Evolutionary conservation across 176 grass and related monocot genomes (phyloP).

Genomic region (Alloteropsis semialata): DNA sequence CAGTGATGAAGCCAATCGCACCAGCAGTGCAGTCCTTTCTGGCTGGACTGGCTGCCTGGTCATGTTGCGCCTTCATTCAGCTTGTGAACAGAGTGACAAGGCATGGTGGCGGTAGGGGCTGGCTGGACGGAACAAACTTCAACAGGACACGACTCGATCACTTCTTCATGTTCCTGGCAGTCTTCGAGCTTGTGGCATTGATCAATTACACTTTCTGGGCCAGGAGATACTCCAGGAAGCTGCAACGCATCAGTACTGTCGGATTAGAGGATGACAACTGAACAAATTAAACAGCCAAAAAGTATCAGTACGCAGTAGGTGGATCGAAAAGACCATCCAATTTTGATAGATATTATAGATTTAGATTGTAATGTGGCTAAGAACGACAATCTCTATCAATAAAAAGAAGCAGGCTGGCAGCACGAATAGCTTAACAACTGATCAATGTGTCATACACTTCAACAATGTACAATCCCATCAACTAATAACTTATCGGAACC

Average conservation of each 20-base stretch:
- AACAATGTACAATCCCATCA: too few species aligned
- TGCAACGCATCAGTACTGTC: not conserved
- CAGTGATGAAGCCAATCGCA: conserved; percentile 10
- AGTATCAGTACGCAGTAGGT: not conserved
- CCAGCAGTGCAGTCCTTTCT: not conserved
- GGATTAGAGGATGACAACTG: not conserved
- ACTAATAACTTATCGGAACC: too few species aligned
- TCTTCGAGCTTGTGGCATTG: conserved; percentile 26
- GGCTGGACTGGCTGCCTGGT: conserved; percentile 31
- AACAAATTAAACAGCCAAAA: not conserved
- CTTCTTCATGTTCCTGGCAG: conserved; percentile 41
- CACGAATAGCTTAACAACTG: too few species aligned
- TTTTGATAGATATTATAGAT: not conserved
- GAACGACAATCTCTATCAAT: not conserved
- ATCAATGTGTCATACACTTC: not conserved
- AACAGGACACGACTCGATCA: conserved; percentile 35
- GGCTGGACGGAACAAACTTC: conserved; percentile 45
- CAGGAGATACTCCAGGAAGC: conserved; percentile 31
- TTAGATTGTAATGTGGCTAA: not conserved
- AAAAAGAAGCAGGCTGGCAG: not conserved
- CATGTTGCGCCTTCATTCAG: conserved; percentile 25
- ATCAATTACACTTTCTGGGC: conserved; percentile 50
- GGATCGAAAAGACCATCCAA: not conserved
- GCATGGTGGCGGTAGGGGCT: conserved; percentile 5
- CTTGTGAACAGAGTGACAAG: not conserved